Conservation (phyloP, 768 basidiomycete species). For the Butyriboletus loyo region DNA sequence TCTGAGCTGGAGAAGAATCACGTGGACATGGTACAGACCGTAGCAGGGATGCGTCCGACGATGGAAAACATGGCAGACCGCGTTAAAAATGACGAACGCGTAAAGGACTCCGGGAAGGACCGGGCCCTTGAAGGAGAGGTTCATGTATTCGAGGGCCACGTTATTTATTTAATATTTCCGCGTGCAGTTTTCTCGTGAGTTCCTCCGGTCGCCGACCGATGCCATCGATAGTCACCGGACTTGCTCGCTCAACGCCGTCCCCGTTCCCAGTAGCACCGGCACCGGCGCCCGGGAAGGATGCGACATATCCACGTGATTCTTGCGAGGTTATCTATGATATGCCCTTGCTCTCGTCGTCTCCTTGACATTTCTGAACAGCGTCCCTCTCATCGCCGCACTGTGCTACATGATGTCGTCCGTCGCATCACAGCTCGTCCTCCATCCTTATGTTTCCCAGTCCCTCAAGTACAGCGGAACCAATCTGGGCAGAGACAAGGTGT, state of each 20-base stretch:
- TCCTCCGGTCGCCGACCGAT: no score
- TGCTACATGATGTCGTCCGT: slow-evolving; percentile 33
- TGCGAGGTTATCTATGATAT: slow-evolving; percentile 1
- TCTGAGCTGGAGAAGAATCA: slow-evolving; percentile 14
- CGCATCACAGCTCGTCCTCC: slow-evolving; percentile 78
- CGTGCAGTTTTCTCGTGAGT: no score
- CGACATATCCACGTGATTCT: slow-evolving; percentile 29
- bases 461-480: slow-evolving; percentile 81
- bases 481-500: slow-evolving; percentile 87
- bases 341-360: neutral
- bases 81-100: neutral
- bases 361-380: neutral
- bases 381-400: slow-evolving; percentile 13
- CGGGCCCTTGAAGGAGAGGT: no score
- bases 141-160: no score
- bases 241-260: neutral
- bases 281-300: slow-evolving; percentile 1
- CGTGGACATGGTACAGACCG: slow-evolving; percentile 18
- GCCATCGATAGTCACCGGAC: no score
- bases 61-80: slow-evolving; percentile 17
- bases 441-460: slow-evolving; percentile 73
- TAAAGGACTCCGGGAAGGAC: neutral
- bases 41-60: slow-evolving; percentile 6
- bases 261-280: neutral
- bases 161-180: no score